These are phyloP conservation scores for Penicillium verhagenii DNA, from an alignment of 495 filamentous ascomycete genomes.

Conservation along the genomic window DNA sequence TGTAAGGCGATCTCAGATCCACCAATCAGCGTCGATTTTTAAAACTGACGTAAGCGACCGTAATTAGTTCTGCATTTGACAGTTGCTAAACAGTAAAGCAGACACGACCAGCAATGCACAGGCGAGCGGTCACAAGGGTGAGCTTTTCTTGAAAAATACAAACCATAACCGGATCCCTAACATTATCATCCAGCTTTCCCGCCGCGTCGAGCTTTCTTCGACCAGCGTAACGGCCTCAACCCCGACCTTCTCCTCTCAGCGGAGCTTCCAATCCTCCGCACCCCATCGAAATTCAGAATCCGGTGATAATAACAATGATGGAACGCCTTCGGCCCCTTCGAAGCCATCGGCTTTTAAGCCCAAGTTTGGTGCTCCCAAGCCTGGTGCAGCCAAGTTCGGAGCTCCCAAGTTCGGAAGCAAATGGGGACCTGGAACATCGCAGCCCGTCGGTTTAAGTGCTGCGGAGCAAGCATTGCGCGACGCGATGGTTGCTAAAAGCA, in stretches of 20 bases:
- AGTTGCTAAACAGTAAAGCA: conserved; percentile 27
- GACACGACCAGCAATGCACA: conserved; percentile 31
- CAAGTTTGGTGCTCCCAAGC: conserved; percentile 5
- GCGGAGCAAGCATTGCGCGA: conserved; percentile 38
- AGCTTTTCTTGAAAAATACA: neutral
- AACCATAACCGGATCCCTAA: neutral
- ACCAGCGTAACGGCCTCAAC: conserved; percentile 20
- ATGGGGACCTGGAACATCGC: conserved; percentile 24
- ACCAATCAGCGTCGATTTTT: neutral
- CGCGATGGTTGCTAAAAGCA: conserved; percentile 22
- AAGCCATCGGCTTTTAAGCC: conserved; percentile 8
- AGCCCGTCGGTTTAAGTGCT: conserved; percentile 29
- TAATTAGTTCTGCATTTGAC: conserved; percentile 1
- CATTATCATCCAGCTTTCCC: conserved; percentile 19
- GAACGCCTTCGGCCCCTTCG: neutral
- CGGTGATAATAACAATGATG: conserved; percentile 13
- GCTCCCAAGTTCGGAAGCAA: conserved; percentile 24
- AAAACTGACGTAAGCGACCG: neutral
- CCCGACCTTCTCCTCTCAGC: conserved; percentile 20
- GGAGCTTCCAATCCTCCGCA: conserved; percentile 32
- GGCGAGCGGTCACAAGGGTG: conserved; percentile 38
- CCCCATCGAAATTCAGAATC: conserved; percentile 21
- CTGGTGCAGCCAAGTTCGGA: neutral
- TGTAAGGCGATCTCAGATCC: too few species aligned
- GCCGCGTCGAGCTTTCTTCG: conserved; percentile 31